phyloP scores from a whole-genome alignment of 495 filamentous ascomycete species.

The Neurospora africana region DNA sequence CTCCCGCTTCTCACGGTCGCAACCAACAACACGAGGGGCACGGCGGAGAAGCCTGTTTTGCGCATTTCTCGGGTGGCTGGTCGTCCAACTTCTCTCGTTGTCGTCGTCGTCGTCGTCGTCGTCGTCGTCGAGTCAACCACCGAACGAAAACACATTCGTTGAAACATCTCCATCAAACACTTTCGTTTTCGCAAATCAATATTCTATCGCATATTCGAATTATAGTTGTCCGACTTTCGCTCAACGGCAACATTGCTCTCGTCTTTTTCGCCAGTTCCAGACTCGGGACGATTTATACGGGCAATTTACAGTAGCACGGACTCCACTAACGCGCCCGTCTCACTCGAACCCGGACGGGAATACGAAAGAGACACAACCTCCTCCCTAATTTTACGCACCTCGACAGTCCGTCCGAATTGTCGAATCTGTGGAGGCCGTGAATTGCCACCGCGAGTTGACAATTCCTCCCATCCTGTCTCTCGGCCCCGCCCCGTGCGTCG shows the following conservation, averaged over 20 bases:
- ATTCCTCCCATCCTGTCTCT: background rate
- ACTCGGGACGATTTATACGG: background rate
- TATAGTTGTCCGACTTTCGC: background rate
- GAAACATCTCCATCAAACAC: background rate
- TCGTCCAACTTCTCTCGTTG: background rate
- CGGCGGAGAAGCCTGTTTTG: background rate
- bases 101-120: background rate
- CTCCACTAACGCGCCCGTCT: background rate
- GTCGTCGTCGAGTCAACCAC: background rate
- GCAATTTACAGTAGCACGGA: background rate
- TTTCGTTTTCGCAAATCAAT: background rate
- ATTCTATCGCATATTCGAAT: background rate
- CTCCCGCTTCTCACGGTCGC: background rate
- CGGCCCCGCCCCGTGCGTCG: background rate
- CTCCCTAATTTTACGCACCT: background rate
- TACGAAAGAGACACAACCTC: background rate
- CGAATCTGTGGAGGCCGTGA: background rate
- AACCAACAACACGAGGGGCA: background rate
- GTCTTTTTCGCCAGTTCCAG: background rate
- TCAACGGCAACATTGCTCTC: background rate
- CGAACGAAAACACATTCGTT: slow-evolving; percentile 2
- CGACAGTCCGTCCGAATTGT: background rate
- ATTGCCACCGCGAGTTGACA: background rate
- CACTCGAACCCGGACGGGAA: background rate
- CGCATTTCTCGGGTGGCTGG: background rate